phyloP scores from a whole-genome alignment of 768 basidiomycete genomes.

The Lyophyllum atratum region DNA sequence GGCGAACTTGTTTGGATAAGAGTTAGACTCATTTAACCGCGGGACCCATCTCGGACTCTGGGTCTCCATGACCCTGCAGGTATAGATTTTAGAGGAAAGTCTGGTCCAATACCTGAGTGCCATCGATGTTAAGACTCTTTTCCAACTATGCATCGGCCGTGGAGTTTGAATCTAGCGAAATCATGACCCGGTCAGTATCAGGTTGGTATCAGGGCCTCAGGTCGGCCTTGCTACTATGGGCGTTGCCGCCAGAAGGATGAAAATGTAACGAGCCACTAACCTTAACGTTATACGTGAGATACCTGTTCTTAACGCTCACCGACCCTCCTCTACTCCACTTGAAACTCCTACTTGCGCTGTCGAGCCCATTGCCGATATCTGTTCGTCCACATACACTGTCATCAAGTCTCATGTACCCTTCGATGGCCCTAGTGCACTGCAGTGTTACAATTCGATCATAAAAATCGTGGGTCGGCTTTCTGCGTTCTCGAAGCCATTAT shows the following conservation, averaged over 20 bases:
- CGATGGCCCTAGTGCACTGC: conserved; percentile 2
- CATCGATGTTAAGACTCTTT: background rate
- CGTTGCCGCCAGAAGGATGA: background rate
- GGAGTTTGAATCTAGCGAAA: no score
- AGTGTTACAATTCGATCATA: conserved; percentile 11
- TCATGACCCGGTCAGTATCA: no score
- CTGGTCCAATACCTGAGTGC: no score
- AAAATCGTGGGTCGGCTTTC: conserved; percentile 1
- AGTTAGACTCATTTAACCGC: no score
- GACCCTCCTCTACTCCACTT: background rate
- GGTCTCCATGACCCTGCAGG: background rate
- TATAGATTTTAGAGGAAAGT: no score
- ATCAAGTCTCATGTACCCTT: conserved; percentile 2
- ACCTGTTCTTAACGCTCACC: no score
- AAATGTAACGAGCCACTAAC: background rate
- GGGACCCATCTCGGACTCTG: no score
- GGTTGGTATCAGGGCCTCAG: no score
- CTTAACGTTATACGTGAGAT: background rate
- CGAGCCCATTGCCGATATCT: background rate
- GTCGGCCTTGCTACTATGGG: no score
- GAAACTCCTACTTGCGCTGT: background rate
- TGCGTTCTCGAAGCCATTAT: conserved; percentile 3
- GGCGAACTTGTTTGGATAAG: no score
- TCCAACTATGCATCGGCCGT: no score
- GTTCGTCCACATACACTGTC: background rate